Base-by-base conservation (phyloP, 164 flowering plant species). In the Echeveria elegans region DNA sequence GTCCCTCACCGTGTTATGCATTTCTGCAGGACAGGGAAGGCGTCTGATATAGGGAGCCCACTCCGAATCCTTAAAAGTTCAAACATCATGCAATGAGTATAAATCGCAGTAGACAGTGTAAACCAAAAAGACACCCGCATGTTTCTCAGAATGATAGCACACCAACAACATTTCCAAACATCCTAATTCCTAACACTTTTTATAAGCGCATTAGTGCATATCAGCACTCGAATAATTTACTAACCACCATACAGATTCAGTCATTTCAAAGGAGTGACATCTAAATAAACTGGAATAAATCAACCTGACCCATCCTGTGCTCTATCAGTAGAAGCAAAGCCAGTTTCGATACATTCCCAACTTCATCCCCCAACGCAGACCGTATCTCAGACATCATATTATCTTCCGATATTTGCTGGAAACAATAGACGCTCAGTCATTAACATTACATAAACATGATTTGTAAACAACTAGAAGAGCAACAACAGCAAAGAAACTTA, bases 11-110 rank as follows among this genome's bases (percentile, higher is more conserved):
- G 92, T 77, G 87, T 77, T 85, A 70, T 92, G 90, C 78, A 89
- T 72, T 68, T 86, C 88, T 30, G 73, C 79, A 8, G 36, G 58
- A 52, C 29, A 78, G 41, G 96, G 98, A 77, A 92, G 89, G 66
- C 84, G 63, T 50, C 69, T 76, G 28, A 92, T 75, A 59, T 92
- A 92, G 30, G 90, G 94, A 8, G 80, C 82, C 98, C 98, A 92
- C 64, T 81, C 82, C 58, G 98, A 89, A 52, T 73, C 81, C 92
- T 92, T 75, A 72, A 73, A n/a, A 48, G n/a, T n/a, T n/a, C 50
- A 16, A 4, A 21, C n/a, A 0, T 6, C 52, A 47, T 19, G 52
- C 10, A 50, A 14, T 50, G 26, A 6, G n/a, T n/a, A 50, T 1
- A 1, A 62, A 6, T 60, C 23, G 11, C 8, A 18, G 36, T 14